These are phyloP conservation scores for Aphanomyces invadans DNA, from an alignment of 352 stramenopile genomes.

Conservation along the genomic window DNA sequence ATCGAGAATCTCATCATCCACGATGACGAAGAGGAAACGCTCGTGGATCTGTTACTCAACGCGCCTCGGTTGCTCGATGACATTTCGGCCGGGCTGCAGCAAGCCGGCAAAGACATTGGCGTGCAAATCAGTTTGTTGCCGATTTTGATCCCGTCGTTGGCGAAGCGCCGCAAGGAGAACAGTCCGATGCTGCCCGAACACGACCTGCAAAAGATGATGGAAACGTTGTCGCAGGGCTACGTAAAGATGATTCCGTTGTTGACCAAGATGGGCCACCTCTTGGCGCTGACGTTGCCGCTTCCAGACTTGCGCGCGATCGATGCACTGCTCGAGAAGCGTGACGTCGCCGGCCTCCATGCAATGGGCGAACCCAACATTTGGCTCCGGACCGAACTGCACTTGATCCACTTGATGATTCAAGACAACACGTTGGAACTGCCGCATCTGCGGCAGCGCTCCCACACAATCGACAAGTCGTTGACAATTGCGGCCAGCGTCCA, in stretches of 20 bases:
- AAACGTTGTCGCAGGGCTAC: neutral
- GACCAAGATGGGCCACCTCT: constrained; percentile 22
- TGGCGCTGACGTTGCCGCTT: constrained; percentile 18
- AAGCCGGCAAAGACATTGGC: constrained; percentile 10
- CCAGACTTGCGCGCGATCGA: constrained; percentile 12
- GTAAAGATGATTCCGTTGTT: constrained; percentile 7
- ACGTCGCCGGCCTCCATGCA: neutral
- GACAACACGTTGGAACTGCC: constrained; percentile 8
- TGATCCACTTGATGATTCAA: constrained; percentile 11
- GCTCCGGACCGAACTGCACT: constrained; percentile 10
- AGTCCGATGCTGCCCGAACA: constrained; percentile 3
- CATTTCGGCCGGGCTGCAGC: neutral
- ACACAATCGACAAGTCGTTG: neutral
- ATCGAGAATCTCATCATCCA: neutral
- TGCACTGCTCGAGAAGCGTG: neutral
- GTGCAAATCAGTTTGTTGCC: constrained; percentile 21
- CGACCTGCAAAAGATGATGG: constrained; percentile 11
- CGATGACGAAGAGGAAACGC: constrained; percentile 2
- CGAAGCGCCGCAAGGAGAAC: constrained; percentile 6
- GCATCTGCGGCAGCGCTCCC: neutral
- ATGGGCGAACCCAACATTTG: constrained; percentile 6
- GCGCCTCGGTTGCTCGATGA: constrained; percentile 8
- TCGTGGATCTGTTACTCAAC: constrained; percentile 1
- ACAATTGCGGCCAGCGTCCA: neutral
- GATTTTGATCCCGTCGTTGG: constrained; percentile 5